Evolutionary conservation across 2,329 filamentous ascomycete species (phyloP).

Genomic region (Dactylellina cionopaga): DNA sequence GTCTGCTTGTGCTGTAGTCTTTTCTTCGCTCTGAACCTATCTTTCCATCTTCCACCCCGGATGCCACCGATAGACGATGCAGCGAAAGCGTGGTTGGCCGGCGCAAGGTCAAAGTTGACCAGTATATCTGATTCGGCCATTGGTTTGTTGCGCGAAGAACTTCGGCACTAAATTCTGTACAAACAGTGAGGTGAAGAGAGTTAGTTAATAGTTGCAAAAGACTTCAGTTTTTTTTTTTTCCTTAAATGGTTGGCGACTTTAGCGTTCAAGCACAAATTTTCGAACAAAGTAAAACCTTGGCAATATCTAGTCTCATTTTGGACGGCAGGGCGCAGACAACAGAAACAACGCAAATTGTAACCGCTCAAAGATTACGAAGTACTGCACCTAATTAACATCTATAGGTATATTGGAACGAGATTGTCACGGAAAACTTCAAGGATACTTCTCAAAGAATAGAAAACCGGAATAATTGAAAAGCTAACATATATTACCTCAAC

Average conservation of each 20-base stretch:
- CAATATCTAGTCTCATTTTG: no score
- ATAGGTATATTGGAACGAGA: background rate
- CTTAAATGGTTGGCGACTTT: no score
- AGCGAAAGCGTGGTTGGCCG: slow-evolving; percentile 71
- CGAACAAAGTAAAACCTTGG: background rate
- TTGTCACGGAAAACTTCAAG: background rate
- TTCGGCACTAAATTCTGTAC: no score
- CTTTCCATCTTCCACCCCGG: slow-evolving; percentile 93
- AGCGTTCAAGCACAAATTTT: background rate
- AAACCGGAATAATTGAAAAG: background rate
- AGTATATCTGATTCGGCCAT: slow-evolving; percentile 98
- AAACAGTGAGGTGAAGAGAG: no score
- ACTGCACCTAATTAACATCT: slow-evolving; percentile 7
- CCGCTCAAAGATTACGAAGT: background rate
- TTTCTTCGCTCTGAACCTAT: slow-evolving; percentile 82
- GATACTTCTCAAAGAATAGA: background rate
- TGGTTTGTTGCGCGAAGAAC: background rate
- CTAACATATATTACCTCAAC: background rate
- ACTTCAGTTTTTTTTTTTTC: no score
- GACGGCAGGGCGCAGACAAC: background rate
- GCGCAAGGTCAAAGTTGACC: slow-evolving; percentile 83
- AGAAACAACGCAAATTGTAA: slow-evolving; percentile 7
- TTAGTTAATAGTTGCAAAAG: no score
- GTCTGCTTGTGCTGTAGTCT: slow-evolving; percentile 67
- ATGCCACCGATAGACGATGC: slow-evolving; percentile 68